Evolutionary conservation across 305 asterid genomes (phyloP), one percentile per base, ranked within the genome.

Genomic region (Rubia tinctorum): DNA sequence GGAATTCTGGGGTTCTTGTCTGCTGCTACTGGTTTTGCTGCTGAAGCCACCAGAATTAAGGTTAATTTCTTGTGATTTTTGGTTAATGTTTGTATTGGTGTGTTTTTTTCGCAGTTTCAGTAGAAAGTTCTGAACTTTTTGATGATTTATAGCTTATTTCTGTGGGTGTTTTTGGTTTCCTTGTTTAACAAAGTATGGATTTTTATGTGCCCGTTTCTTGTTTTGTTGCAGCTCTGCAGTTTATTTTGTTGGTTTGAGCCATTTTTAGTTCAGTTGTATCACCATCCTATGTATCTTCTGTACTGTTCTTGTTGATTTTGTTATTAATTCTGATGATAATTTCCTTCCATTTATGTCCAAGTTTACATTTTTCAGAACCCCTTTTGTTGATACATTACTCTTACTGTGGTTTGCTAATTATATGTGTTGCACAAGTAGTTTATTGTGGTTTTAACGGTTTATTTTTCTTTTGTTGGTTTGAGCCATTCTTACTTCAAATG

Each of bases 1-100:
- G 96, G 91, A 6, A 72, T 91, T 67, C 74, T 94, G 69, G 98
- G 98, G 74, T 73, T 94, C 63, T 74, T 94, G 11, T 91, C 95
- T 79, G 97, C 96, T 71, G 92, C 86, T 56, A 82, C 93, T 6
- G 98, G 95, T 47, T 89, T 92, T 76, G 98, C 96, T 70, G 97
- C 98, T 2, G 97, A 91, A 80, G 93, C 89, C 74, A 91, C 82
- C 77, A 86, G 93, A 90, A 85, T 91, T 77, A 88, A 86, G 96
- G 98, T 66, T 44, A 17, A 17, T 60, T 14, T 60, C 64, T n/a
- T 58, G 11, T 20, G 5, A 58, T 8, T 58, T 23, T 60, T 60
- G 55, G 3, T 47, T 47, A 47, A 10, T 47, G 15, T 47, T 47
- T 13, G 15, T 47, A 5, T 47, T 47, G 55, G 55, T 9, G 66